These are phyloP conservation scores for Paecilomyces variotii DNA, from an alignment of 2,329 filamentous ascomycete genomes.

Conservation along the genomic window DNA sequence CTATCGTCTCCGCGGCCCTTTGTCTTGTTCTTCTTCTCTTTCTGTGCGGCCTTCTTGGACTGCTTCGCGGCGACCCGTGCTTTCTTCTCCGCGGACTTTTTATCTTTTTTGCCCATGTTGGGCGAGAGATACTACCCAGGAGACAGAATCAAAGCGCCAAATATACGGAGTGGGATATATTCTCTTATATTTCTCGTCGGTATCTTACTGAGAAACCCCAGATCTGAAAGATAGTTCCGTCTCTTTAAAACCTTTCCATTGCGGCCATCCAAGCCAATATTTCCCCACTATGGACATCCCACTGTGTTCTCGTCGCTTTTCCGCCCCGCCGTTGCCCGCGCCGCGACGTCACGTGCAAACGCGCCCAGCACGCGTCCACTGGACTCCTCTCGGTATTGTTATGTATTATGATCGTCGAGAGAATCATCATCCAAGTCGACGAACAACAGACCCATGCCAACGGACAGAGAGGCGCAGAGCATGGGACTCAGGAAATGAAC, in stretches of 20 bases:
- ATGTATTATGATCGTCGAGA: not conserved
- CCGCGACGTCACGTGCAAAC: slow-evolving; percentile 7
- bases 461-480: slow-evolving; percentile 7
- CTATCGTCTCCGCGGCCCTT: slow-evolving; percentile 65
- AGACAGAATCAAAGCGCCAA: not conserved
- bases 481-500: slow-evolving; percentile 20
- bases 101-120: slow-evolving; percentile 47
- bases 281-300: not conserved
- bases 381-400: not conserved
- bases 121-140: not conserved
- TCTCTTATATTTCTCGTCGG: not conserved
- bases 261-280: not conserved
- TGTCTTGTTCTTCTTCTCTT: slow-evolving; percentile 72
- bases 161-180: not conserved
- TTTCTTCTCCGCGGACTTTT: slow-evolving; percentile 50
- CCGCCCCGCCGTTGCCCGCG: slow-evolving; percentile 34
- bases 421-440: not conserved
- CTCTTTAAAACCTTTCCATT: not conserved
- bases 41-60: slow-evolving; percentile 67
- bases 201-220: not conserved
- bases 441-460: not conserved
- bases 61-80: slow-evolving; percentile 62
- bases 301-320: not conserved
- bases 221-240: not conserved
- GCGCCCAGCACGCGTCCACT: slow-evolving; percentile 2